Conservation (phyloP, 2,329 filamentous ascomycete genomes). For the Sporothrix inflata region DNA sequence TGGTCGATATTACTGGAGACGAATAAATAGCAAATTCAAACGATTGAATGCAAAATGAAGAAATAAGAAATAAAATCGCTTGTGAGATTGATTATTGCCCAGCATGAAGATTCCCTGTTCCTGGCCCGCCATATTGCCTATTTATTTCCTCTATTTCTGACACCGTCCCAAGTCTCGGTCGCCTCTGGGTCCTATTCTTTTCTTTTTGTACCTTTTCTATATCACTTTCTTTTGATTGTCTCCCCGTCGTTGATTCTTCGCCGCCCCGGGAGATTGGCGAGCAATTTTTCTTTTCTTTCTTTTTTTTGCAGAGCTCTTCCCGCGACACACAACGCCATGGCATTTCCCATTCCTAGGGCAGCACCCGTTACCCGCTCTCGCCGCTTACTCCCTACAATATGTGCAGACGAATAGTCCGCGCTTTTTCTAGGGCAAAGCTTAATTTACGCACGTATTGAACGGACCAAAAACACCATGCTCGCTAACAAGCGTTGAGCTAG, state of each 20-base stretch:
- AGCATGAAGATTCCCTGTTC: slow-evolving; percentile 15
- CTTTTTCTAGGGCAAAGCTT: slow-evolving; percentile 1
- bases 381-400: not conserved
- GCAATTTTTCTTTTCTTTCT: not conserved
- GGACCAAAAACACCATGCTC: too few relatives aligned
- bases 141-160: slow-evolving; percentile 1
- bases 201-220: not conserved
- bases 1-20: not conserved
- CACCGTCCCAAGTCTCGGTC: slow-evolving; percentile 24
- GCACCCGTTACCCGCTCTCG: not conserved
- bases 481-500: not conserved
- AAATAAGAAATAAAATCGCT: not conserved
- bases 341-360: not conserved
- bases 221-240: not conserved
- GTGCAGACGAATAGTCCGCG: not conserved
- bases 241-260: not conserved
- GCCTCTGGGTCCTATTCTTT: slow-evolving; percentile 1
- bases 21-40: not conserved
- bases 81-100: slow-evolving; percentile 14
- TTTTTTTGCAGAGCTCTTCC: not conserved
- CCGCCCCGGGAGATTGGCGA: slow-evolving; percentile 19
- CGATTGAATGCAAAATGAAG: not conserved
- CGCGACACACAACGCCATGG: not conserved
- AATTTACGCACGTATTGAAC: not conserved
- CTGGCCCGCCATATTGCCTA: slow-evolving; percentile 13